Evolutionary conservation across 257 asterid genomes (phyloP), one percentile per base, ranked within the genome.

Genomic region (Solanum arcanum): DNA sequence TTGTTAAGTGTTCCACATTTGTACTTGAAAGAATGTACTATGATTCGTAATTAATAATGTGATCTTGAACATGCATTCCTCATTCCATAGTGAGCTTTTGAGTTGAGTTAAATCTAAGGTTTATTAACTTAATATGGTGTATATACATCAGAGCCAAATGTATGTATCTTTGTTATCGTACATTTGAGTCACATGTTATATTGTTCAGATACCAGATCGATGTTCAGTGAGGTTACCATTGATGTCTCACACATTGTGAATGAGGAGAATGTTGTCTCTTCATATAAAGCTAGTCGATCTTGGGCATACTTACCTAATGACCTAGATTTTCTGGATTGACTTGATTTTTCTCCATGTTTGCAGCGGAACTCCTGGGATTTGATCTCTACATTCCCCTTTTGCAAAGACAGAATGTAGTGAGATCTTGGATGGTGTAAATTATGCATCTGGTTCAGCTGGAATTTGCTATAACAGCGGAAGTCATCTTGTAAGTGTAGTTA

Each of bases 381-480:
- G 70, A 14, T 5, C 16, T 18, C 5, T 76, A 90, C 14, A 86
- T 92, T 66, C 94, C 94, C 11, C 94, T 95, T 0, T 49, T 85
- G 95, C 86, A 41, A 83, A 77, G 1, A 86, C 94, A 42, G 52
- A 12, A 41, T 93, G 89, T 14, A 37, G 49, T 33, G 86, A 75
- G 2, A 16, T 92, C 77, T 73, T 89, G 3, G 75, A 41, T 33
- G 99, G 99, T 3, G 88, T 94, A 11, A 94, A 94, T 82, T 93
- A 95, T 87, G 97, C 93, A 11, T 94, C 98, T 0, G 98, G 95
- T 7, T 91, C 49, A 18, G 91, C 93, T 7, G 98, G 99, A 87
- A 96, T 94, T 56, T 96, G 89, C 20, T 89, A 89, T 1, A 85
- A 31, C 4, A 73, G 94, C 0, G 95, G 96, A 35, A 10, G 1